Percentiles rank a stretch among this genome's conserved stretches.
Conservation (phyloP, 164 flowering plant species). For the Aristolochia contorta region DNA sequence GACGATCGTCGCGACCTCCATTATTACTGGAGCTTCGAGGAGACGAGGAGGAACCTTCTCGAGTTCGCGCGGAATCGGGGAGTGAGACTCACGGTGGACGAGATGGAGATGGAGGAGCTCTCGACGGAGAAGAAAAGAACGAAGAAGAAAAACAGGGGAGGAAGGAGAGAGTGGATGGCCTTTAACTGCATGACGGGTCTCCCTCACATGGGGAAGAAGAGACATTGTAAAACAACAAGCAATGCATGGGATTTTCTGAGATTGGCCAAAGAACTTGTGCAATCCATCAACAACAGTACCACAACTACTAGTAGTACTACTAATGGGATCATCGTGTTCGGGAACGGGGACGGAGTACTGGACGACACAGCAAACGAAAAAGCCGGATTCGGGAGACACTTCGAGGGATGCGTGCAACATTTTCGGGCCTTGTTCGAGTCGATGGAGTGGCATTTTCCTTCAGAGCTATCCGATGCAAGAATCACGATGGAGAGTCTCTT, state of each 20-base stretch:
- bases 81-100: constrained; percentile 30
- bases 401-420: constrained; percentile 16
- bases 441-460: constrained; percentile 26
- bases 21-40: constrained; percentile 21
- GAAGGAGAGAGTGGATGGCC: constrained; percentile 24
- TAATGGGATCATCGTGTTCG: constrained; percentile 23
- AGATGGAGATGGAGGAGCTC: constrained; percentile 31
- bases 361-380: constrained; percentile 8
- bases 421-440: constrained; percentile 25
- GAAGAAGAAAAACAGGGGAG: constrained; percentile 14
- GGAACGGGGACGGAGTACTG: constrained; percentile 13
- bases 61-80: constrained; percentile 28
- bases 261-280: constrained; percentile 14
- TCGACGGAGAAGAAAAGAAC: constrained; percentile 21
- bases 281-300: not conserved
- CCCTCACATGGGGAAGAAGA: constrained; percentile 26
- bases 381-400: constrained; percentile 18
- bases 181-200: constrained; percentile 33
- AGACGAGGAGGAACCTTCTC: constrained; percentile 30
- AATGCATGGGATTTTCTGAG: constrained; percentile 16
- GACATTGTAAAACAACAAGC: not conserved
- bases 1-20: constrained; percentile 1
- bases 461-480: constrained; percentile 25
- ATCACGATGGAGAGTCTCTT: constrained; percentile 30
- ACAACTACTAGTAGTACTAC: not conserved